phyloP scores from a whole-genome alignment of 192 early-diverging fungal genomes.

The Dissophora ornata region DNA sequence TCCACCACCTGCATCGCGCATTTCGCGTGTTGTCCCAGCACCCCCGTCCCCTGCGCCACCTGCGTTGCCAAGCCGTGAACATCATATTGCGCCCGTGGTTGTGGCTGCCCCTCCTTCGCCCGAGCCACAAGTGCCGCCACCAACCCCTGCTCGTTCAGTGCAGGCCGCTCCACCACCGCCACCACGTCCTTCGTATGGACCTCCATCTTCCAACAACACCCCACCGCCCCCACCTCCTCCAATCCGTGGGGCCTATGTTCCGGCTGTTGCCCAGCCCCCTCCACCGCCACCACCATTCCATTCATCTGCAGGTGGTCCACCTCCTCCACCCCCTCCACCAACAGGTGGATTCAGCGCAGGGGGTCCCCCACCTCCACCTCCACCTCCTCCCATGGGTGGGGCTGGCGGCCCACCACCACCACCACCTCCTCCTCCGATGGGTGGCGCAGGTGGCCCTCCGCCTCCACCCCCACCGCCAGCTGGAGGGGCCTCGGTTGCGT shows the following conservation, averaged over 20 bases:
- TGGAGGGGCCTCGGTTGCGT: conserved; percentile 14
- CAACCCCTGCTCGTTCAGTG: conserved; percentile 23
- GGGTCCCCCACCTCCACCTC: conserved; percentile 51
- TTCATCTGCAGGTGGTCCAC: conserved; percentile 14
- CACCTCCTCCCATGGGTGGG: conserved; percentile 30
- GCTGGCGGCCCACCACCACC: conserved; percentile 41
- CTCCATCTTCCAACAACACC: not conserved
- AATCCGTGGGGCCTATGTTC: conserved; percentile 28
- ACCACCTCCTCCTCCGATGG: conserved; percentile 35
- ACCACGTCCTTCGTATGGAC: not conserved
- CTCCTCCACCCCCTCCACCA: conserved; percentile 54
- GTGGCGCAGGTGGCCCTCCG: conserved; percentile 24
- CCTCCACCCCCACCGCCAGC: conserved; percentile 53
- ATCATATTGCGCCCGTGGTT: conserved; percentile 16
- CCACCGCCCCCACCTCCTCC: conserved; percentile 20
- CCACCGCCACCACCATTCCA: conserved; percentile 49
- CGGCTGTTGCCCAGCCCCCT: conserved; percentile 15
- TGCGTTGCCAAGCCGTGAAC: conserved; percentile 50
- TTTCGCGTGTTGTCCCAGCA: conserved; percentile 31
- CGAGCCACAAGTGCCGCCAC: conserved; percentile 35
- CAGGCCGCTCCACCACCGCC: conserved; percentile 37
- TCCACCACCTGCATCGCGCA: conserved; percentile 53
- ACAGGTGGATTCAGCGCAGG: conserved; percentile 14
- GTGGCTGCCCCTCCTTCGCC: conserved; percentile 42
- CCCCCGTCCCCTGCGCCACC: conserved; percentile 27